Evolutionary conservation across 768 basidiomycete species (phyloP), one percentile per base, ranked within the genome.

Genomic region (Lactifluus piperatus): DNA sequence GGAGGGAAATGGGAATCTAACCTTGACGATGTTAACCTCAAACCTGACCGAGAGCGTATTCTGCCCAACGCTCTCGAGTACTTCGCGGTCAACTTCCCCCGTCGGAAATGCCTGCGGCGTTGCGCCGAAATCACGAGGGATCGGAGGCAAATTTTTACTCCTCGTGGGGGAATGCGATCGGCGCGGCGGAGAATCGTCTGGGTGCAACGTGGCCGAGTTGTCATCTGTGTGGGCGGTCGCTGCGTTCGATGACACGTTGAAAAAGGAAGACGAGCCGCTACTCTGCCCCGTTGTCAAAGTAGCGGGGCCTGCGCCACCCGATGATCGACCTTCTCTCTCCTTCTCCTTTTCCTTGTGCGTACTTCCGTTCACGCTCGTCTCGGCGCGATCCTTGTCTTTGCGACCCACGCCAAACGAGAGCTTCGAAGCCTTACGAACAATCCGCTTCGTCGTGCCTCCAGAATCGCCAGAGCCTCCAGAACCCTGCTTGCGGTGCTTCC

Each of bases 1-100:
- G 4, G 18, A 14, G 8, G 11, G 22, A 2, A 3, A 13, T 2
- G 1, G 13, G 1, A 14, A 2, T 29, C 56, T 9, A 32, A 94
- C 94, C 82, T 97, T 97, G 70, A 99, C 91, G 64, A 99, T 87
- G 70, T 88, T 94, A 60, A 98, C 91, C 73, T 99, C 95, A 71
- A 98, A 99, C 62, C 92, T 81, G 11, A 99, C 95, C 63, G 91
- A 86, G 62, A 98, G 70, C 44, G 83, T 83, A 71, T 84, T 91
- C 57, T 83, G 82, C 27, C 84, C 84, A 69, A 88, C 81, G 63
- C 71, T 81, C 65, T 90, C 91, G 64, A 90, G 88, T 54, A 84
- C 68, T 26, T 85, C 84, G 20, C 78, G 74, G 61, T 84, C 82
- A 8, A 85, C 81, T 65, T 83, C 84, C 4, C 84, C 85, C 5